These are phyloP conservation scores for Funneliformis caledonium DNA, from an alignment of 371 early-diverging fungal species.

Conservation along the genomic window DNA sequence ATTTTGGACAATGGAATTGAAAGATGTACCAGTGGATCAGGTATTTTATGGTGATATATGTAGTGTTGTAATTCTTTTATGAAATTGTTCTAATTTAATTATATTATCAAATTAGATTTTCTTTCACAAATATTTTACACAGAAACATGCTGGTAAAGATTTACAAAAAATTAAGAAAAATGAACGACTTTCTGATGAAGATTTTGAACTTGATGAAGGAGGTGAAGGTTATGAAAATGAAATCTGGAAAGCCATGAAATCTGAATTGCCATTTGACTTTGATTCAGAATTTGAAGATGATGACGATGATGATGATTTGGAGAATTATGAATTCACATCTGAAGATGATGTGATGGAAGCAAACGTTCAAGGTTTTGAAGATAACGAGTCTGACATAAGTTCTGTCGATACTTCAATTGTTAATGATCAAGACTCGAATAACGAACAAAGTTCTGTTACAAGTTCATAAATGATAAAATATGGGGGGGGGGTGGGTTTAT, in stretches of 20 bases:
- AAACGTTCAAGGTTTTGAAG: too few species aligned
- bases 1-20: conserved; percentile 62
- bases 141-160: conserved; percentile 50
- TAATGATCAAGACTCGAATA: too few species aligned
- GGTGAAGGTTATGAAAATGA: conserved; percentile 58
- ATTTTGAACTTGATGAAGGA: conserved; percentile 50
- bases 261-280: conserved; percentile 54
- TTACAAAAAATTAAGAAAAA: conserved; percentile 50
- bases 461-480: too few species aligned
- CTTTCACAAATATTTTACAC: conserved; percentile 83
- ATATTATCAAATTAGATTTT: conserved; percentile 56
- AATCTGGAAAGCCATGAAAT: conserved; percentile 56
- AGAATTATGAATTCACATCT: conserved; percentile 48
- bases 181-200: conserved; percentile 50
- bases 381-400: too few species aligned
- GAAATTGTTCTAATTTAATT: conserved; percentile 14
- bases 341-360: conserved; percentile 47
- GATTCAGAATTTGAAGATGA: conserved; percentile 56
- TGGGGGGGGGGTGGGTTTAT: too few species aligned
- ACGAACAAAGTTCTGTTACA: too few species aligned
- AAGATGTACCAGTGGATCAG: conserved; percentile 69
- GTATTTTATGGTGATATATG: conserved; percentile 41
- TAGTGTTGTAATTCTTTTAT: conserved; percentile 13
- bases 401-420: too few species aligned
- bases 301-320: conserved; percentile 60